Conservation (phyloP, 495 filamentous ascomycete genomes). For the Penicillium mononematosum region DNA sequence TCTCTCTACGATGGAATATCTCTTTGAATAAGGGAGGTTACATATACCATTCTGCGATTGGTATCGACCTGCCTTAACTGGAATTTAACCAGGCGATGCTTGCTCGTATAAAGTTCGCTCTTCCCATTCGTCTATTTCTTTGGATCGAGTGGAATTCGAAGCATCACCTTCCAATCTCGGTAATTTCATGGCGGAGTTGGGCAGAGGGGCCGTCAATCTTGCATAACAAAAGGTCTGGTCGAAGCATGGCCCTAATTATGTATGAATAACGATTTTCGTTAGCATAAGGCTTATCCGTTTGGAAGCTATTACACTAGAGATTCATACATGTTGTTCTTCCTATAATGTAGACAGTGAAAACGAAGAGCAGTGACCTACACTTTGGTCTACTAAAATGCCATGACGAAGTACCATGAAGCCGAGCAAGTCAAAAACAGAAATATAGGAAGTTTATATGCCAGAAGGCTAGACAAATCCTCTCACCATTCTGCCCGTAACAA, state of each 20-base stretch:
- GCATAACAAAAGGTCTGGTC: background rate
- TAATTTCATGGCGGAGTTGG: background rate
- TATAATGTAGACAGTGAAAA: background rate
- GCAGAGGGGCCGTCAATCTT: background rate
- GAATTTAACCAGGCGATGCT: background rate
- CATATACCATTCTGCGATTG: background rate
- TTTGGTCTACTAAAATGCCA: background rate
- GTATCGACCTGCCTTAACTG: background rate
- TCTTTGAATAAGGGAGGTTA: background rate
- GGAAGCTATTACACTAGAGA: background rate
- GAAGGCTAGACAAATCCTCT: background rate
- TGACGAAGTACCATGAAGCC: background rate
- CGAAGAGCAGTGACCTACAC: background rate
- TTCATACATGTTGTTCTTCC: background rate
- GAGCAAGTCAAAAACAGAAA: background rate
- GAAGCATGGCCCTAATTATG: background rate
- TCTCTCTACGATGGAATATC: background rate
- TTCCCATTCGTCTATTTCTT: background rate
- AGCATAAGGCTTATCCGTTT: background rate
- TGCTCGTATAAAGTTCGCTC: background rate
- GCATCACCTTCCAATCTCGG: constrained; percentile 1
- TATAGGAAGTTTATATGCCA: background rate
- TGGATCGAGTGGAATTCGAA: background rate
- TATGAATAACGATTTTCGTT: background rate
- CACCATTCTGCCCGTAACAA: background rate